A percentile compares a stretch with the other conserved stretches of the same genome.
Conservation (phyloP, 306 rosid species). For the Biancaea sappan region DNA sequence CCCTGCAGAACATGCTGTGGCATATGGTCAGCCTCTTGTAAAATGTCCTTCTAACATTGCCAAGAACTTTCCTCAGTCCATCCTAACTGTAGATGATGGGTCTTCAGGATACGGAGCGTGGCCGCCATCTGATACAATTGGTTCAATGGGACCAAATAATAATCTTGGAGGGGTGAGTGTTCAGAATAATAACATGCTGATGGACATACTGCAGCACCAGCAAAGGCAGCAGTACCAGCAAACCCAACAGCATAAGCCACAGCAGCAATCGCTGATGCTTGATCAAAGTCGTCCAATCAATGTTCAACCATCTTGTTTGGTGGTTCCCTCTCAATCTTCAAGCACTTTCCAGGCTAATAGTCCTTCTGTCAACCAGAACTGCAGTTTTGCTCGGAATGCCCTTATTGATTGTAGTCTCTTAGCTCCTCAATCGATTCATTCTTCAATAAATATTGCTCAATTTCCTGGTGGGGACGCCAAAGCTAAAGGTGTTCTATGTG, state of each 20-base stretch:
- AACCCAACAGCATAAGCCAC: conserved; percentile 26
- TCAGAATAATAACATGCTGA: conserved; percentile 44
- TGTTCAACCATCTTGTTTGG: conserved; percentile 69
- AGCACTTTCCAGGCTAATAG: conserved; percentile 44
- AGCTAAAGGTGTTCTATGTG: conserved; percentile 37
- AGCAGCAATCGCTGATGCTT: conserved; percentile 39
- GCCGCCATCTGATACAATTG: conserved; percentile 43
- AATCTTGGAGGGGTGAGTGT: conserved; percentile 42
- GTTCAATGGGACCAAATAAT: conserved; percentile 43
- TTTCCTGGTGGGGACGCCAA: conserved; percentile 43
- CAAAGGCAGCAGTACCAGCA: conserved; percentile 36
- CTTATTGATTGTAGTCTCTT: conserved; percentile 51
- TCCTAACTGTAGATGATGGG: conserved; percentile 46
- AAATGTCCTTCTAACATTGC: conserved; percentile 49
- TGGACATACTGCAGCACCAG: conserved; percentile 47
- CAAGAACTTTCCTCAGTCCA: conserved; percentile 47
- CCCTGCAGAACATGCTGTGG: conserved; percentile 48
- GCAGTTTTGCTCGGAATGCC: conserved; percentile 46
- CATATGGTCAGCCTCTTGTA: conserved; percentile 52
- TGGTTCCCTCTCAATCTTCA: conserved; percentile 57
- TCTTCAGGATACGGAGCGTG: conserved; percentile 56
- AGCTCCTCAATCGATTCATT: conserved; percentile 50
- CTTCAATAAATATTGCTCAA: conserved; percentile 39
- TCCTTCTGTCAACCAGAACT: conserved; percentile 53
- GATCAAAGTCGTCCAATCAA: conserved; percentile 55